These are phyloP conservation scores for Penicillium canescens DNA, from an alignment of 495 filamentous ascomycete species.

Conservation along the genomic window DNA sequence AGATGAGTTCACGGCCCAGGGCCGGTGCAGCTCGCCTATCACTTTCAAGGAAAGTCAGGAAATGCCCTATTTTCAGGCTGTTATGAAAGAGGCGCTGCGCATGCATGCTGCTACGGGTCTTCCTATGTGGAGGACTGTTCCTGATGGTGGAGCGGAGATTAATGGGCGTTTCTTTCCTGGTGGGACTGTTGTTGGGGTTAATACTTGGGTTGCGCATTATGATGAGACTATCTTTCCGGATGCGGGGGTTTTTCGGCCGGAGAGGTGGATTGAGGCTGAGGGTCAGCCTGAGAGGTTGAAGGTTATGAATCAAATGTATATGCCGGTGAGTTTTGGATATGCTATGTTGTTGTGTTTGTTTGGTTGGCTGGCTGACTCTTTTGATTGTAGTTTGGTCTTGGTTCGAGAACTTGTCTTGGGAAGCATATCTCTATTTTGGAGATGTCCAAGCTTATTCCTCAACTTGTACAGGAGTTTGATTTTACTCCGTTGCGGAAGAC, in stretches of 20 bases:
- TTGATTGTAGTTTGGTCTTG: slow-evolving; percentile 44
- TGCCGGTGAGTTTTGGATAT: slow-evolving; percentile 31
- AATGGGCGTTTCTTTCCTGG: slow-evolving; percentile 36
- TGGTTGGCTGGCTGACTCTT: slow-evolving; percentile 1
- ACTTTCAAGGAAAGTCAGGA: slow-evolving; percentile 53
- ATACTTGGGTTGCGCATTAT: slow-evolving; percentile 53
- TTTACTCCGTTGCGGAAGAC: slow-evolving; percentile 28
- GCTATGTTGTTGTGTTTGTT: background rate
- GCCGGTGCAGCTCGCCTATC: slow-evolving; percentile 25
- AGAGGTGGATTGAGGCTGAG: slow-evolving; percentile 40
- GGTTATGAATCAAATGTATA: slow-evolving; percentile 45
- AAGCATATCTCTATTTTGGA: slow-evolving; percentile 49
- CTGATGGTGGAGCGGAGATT: slow-evolving; percentile 38
- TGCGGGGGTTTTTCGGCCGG: slow-evolving; percentile 32
- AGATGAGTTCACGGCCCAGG: slow-evolving; percentile 30
- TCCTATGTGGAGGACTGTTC: slow-evolving; percentile 41
- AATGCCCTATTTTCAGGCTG: slow-evolving; percentile 49
- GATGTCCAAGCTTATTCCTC: slow-evolving; percentile 50
- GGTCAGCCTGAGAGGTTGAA: slow-evolving; percentile 27
- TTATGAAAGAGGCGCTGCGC: slow-evolving; percentile 47
- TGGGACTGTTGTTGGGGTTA: slow-evolving; percentile 53
- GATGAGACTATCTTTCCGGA: slow-evolving; percentile 48
- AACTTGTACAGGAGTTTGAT: slow-evolving; percentile 44
- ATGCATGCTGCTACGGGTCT: slow-evolving; percentile 42
- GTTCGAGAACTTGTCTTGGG: slow-evolving; percentile 46